Conservation (phyloP, 495 filamentous ascomycete species). For the Jackrogersella minutella region DNA sequence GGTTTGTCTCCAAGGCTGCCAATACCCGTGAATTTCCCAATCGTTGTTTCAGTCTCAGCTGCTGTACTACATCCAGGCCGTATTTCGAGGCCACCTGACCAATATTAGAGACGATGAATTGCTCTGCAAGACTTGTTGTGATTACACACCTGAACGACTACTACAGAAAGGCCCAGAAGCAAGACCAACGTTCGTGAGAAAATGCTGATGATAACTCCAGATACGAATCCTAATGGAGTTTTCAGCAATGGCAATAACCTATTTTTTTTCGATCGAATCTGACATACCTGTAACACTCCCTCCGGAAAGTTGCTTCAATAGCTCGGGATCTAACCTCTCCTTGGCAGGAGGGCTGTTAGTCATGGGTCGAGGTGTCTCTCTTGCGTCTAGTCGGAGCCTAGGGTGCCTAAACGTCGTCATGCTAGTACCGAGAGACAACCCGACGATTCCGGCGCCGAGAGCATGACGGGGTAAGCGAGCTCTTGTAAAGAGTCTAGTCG, state of each 20-base stretch:
- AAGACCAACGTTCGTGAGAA: conserved; percentile 80
- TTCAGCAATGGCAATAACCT: neutral
- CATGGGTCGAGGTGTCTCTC: conserved; percentile 26
- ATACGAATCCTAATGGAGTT: conserved; percentile 64
- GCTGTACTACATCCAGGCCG: conserved; percentile 70
- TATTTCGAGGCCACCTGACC: conserved; percentile 72
- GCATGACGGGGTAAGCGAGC: conserved; percentile 25
- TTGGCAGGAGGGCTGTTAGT: conserved; percentile 35
- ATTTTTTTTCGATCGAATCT: neutral
- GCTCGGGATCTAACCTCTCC: conserved; percentile 55
- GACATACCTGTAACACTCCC: conserved; percentile 70
- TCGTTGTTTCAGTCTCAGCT: conserved; percentile 48
- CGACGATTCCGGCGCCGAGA: conserved; percentile 35
- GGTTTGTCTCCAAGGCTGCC: conserved; percentile 68
- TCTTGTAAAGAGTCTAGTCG: conserved; percentile 26
- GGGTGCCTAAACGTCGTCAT: conserved; percentile 31
- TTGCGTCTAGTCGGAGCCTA: conserved; percentile 25
- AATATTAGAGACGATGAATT: conserved; percentile 8
- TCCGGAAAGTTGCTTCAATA: conserved; percentile 71
- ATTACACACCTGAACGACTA: conserved; percentile 71
- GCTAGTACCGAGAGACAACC: conserved; percentile 39
- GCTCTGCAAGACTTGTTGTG: neutral
- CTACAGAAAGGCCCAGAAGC: conserved; percentile 73
- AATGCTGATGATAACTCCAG: conserved; percentile 73
- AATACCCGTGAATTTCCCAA: conserved; percentile 62